Base-by-base conservation (phyloP, 345 rosid species). In the Ceriops zippeliana region DNA sequence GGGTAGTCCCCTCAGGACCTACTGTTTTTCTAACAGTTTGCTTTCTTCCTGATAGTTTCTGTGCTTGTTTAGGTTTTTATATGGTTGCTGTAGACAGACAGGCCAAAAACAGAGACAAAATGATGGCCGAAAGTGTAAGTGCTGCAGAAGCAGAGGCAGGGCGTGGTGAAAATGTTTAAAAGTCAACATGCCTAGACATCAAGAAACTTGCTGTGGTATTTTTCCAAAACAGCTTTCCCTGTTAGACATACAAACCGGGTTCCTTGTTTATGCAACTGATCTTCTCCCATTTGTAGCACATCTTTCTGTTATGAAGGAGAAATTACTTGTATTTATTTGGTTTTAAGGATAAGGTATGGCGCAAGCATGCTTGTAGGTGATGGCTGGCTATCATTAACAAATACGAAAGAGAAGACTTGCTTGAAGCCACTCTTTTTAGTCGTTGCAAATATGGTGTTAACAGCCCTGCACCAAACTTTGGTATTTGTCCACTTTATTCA, bases 21-120 rank as follows among this genome's bases (percentile, higher is more conserved):
- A 17, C 52, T 22, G 21, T 21, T 11, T 65, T 58, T 32, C 42
- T 34, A 37, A 6, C 6, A 15, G 38, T 22, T 21, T 32, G 4
- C 34, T 20, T 1, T 34, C 5, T 3, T 62, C 54, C 64, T 58
- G 24, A 47, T 27, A 42, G 35, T 54, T 71, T 69, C 47, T 65
- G 9, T 24, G 19, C 34, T 75, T 22, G 9, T 57, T 64, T 73
- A 92, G 98, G 95, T 71, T 70, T 90, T 28, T 92, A 88, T 76
- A 90, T 88, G 96, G 96, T 88, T 71, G 87, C 86, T 26, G 89
- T 74, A 30, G 91, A 92, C 38, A 88, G 96, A 73, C 92, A 90
- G 80, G 78, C 79, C 34, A 90, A 87, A 84, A 90, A 87, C 83
- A 81, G 90, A 68, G 76, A 81, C 3, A 82, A 80, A 69, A 82